phyloP scores from a whole-genome alignment of 306 rosid species.

The Fragaria vesca region DNA sequence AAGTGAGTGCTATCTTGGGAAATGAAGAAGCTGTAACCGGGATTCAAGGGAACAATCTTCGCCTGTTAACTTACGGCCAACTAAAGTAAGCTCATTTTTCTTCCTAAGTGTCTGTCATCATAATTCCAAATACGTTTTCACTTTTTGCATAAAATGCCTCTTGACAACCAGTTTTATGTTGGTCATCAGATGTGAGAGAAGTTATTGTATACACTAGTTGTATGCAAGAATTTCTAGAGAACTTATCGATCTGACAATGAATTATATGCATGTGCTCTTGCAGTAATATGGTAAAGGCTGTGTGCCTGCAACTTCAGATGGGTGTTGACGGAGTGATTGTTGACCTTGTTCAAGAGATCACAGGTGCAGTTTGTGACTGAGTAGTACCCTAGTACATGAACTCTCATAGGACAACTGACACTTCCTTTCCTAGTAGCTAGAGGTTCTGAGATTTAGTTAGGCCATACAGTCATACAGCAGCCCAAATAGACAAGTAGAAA shows the following conservation, averaged over 20 bases:
- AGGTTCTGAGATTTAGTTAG: conserved; percentile 4
- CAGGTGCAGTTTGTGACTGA: conserved; percentile 30
- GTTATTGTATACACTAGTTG: not conserved
- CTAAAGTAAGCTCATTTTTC: conserved; percentile 30
- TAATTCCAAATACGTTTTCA: not conserved
- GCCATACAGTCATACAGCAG: not conserved
- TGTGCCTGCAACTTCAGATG: conserved; percentile 39
- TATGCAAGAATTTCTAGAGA: not conserved
- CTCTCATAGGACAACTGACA: not conserved
- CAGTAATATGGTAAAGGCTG: conserved; percentile 40
- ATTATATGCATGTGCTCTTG: not conserved
- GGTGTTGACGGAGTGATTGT: conserved; percentile 49
- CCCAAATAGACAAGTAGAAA: not conserved
- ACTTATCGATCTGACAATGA: not conserved
- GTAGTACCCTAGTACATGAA: not conserved
- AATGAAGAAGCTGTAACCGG: conserved; percentile 34
- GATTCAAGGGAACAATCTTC: conserved; percentile 38
- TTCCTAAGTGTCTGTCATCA: not conserved
- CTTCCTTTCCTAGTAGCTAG: conserved; percentile 3
- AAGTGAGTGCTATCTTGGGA: conserved; percentile 39
- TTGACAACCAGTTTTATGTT: not conserved
- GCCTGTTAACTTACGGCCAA: conserved; percentile 45
- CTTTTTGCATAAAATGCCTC: not conserved
- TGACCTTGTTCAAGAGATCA: conserved; percentile 43
- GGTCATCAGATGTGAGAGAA: not conserved